Base-by-base conservation (phyloP, 1,284 basidiomycete genomes). In the Cutaneotrichosporon cavernicola region DNA sequence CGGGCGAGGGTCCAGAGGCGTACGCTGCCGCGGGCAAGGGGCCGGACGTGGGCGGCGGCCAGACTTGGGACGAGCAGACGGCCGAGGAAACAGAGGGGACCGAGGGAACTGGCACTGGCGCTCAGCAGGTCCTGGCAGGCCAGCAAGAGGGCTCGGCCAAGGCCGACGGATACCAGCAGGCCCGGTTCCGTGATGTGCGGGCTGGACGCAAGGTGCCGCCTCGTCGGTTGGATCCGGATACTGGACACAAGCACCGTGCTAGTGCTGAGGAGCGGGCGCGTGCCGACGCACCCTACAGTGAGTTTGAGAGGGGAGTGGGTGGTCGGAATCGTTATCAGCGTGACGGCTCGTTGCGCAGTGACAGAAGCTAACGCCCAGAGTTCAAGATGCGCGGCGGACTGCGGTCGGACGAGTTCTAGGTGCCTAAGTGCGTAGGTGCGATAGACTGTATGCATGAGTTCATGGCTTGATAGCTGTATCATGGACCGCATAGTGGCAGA, bases 231-330 rank as follows among this genome's bases (percentile, higher is more conserved):
- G 10, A 13, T 21, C 43, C 40, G 6, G 9, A 66, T 68, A 7
- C 32, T 5, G 30, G 5, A 13, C 40, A 46, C 55, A 18, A 46
- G 47, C 53, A 60, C 58, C 30, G 47, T 34, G 53, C 43, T n/a
- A 72, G 62, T 46, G 56, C 65, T 0, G 72, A 75, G 55, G 78
- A 80, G 64, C 72, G 77, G 30, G 60, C 76, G 59, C 72, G 73
- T 43, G 65, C 74, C 11, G 75, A 75, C 36, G 70, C 76, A n/a
- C 78, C 79, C 14, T 81, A 81, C 66, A 81, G 79, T 81, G 69
- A 73, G 79, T 78, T 6, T 14, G 11, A 11, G 22, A 11, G 49
- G 43, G 18, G 43, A 16, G 8, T 3, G 43, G 43, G 40, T 18
- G 40, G 36, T 4, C 13, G 4, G 1, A 3, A 36, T 36, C 36